phyloP scores from a whole-genome alignment of 257 asterid species.

The Nicotiana paniculata region DNA sequence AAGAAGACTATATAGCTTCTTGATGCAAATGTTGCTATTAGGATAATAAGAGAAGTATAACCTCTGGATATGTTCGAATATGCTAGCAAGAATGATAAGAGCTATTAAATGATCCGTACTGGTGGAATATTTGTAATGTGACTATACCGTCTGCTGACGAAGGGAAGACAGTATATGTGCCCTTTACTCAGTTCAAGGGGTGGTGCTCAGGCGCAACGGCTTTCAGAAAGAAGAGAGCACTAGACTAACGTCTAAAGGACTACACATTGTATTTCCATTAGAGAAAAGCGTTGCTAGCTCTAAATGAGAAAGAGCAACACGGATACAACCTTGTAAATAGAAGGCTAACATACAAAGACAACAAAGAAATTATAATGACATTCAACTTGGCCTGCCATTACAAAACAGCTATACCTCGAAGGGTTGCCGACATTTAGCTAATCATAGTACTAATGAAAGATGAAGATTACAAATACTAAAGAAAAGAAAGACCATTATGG shows the following conservation, averaged over 20 bases:
- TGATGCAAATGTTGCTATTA: too few relatives aligned
- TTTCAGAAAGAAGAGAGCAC: background rate
- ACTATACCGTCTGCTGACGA: too few relatives aligned
- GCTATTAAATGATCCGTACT: too few relatives aligned
- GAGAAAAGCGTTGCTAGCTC: background rate
- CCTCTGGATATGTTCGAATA: background rate
- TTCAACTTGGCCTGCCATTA: background rate
- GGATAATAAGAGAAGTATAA: background rate
- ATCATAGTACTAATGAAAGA: background rate
- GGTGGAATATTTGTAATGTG: too few relatives aligned
- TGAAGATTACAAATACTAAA: background rate
- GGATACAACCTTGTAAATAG: background rate
- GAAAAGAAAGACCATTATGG: background rate
- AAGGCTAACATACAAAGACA: background rate
- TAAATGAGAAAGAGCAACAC: background rate
- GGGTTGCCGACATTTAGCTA: background rate
- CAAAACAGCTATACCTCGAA: background rate
- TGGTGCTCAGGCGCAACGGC: too few relatives aligned
- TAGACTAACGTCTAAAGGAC: background rate
- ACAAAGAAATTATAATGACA: background rate
- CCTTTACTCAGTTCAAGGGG: too few relatives aligned
- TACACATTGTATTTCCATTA: background rate
- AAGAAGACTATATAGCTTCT: background rate
- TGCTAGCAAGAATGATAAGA: background rate
- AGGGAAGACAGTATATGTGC: too few relatives aligned